Conservation (phyloP, 1,139 yeast species). For the Sugiyamaella sp. region DNA sequence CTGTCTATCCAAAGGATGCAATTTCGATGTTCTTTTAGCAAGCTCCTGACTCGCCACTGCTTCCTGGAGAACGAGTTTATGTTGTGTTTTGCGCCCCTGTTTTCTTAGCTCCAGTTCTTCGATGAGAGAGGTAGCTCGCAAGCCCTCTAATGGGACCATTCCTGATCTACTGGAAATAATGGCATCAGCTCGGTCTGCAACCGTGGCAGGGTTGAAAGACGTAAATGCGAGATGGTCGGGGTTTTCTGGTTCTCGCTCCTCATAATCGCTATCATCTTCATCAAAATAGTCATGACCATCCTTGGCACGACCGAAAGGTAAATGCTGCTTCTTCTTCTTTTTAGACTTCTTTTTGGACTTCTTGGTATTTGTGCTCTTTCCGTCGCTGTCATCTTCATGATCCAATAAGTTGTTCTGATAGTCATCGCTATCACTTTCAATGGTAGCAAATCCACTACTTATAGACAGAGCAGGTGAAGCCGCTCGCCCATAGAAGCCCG, state of each 20-base stretch:
- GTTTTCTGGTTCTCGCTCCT: constrained; percentile 4
- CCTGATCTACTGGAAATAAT: constrained; percentile 16
- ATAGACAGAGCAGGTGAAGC: constrained; percentile 28
- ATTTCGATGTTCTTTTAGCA: constrained; percentile 25
- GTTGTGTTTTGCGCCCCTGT: constrained; percentile 39
- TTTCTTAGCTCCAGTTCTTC: constrained; percentile 46
- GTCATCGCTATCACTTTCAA: constrained; percentile 31
- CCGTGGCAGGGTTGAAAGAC: constrained; percentile 20
- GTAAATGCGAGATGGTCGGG: constrained; percentile 24
- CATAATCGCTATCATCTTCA: constrained; percentile 20
- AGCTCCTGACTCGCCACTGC: constrained; percentile 28
- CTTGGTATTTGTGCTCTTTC: constrained; percentile 6
- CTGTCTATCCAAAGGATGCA: constrained; percentile 40
- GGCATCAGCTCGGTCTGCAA: constrained; percentile 21
- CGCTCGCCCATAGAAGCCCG: constrained; percentile 19
- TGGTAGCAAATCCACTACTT: constrained; percentile 35
- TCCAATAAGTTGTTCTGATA: constrained; percentile 21
- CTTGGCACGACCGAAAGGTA: constrained; percentile 13
- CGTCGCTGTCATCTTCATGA: constrained; percentile 17
- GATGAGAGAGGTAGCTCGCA: constrained; percentile 32
- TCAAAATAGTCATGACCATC: constrained; percentile 27
- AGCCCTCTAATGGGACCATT: constrained; percentile 24
- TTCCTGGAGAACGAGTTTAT: constrained; percentile 35
- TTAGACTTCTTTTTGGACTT: constrained; percentile 21
- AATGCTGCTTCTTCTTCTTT: constrained; percentile 15